These are phyloP conservation scores for Kazachstania sp. DNA, from an alignment of 1,139 yeast genomes.

Conservation along the genomic window DNA sequence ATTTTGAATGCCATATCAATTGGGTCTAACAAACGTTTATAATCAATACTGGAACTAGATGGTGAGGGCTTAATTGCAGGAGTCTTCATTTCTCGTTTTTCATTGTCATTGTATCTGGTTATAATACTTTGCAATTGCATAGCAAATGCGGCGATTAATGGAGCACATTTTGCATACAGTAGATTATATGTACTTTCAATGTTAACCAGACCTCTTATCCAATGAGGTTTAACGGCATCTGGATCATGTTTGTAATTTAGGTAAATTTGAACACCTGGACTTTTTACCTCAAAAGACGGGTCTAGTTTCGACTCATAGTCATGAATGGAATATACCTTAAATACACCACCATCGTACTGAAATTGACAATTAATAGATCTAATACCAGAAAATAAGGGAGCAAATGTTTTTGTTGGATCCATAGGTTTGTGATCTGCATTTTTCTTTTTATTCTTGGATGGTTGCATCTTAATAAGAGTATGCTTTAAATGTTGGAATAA, in stretches of 20 bases:
- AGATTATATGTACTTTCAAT: constrained; percentile 58
- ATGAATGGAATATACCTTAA: constrained; percentile 37
- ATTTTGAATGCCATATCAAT: constrained; percentile 60
- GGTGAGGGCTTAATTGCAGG: neutral
- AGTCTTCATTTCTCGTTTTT: constrained; percentile 5
- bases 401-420: constrained; percentile 18
- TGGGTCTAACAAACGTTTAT: constrained; percentile 38
- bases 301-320: constrained; percentile 39
- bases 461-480: constrained; percentile 8
- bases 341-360: constrained; percentile 64
- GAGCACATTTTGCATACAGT: constrained; percentile 67
- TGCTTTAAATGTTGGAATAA: constrained; percentile 35
- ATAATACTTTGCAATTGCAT: constrained; percentile 38
- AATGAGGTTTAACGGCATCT: constrained; percentile 26
- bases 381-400: constrained; percentile 27
- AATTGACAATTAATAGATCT: constrained; percentile 46
- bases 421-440: constrained; percentile 1
- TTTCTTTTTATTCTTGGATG: constrained; percentile 3
- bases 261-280: constrained; percentile 67
- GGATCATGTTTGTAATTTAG: constrained; percentile 36
- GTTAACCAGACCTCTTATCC: constrained; percentile 22
- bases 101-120: constrained; percentile 16
- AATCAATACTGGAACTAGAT: constrained; percentile 23
- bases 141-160: constrained; percentile 56
- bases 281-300: constrained; percentile 55